Conservation (phyloP, 352 stramenopile species). For the Hyaloperonospora arabidopsidis region DNA sequence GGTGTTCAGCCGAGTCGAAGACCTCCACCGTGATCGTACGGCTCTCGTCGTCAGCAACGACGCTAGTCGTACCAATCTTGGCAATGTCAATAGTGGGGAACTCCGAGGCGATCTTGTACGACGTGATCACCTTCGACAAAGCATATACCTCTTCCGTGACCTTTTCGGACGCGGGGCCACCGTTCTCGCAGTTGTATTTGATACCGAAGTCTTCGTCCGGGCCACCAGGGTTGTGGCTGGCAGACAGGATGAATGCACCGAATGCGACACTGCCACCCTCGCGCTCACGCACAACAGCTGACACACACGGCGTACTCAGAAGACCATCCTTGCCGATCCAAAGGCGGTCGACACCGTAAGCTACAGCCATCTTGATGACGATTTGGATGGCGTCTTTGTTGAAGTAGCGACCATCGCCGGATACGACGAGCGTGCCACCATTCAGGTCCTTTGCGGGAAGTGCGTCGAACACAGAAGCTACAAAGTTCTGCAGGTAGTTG, state of each 20-base stretch:
- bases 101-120: constrained; percentile 87
- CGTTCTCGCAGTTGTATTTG: constrained; percentile 99
- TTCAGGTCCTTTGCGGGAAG: constrained; percentile 91
- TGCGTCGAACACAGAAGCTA: constrained; percentile 95
- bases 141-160: constrained; percentile 96
- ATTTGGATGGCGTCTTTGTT: constrained; percentile 94
- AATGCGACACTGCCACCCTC: constrained; percentile 90
- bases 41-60: constrained; percentile 83
- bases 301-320: constrained; percentile 96
- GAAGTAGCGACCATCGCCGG: constrained; percentile 91
- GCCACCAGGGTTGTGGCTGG: constrained; percentile 97
- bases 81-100: constrained; percentile 74
- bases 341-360: constrained; percentile 92
- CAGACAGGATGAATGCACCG: constrained; percentile 96
- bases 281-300: constrained; percentile 92
- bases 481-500: constrained; percentile 98
- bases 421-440: constrained; percentile 94
- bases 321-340: constrained; percentile 94
- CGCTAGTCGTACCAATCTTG: constrained; percentile 58
- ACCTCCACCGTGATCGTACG: constrained; percentile 93
- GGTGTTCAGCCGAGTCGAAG: constrained; percentile 95
- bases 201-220: constrained; percentile 98
- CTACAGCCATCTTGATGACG: constrained; percentile 95
- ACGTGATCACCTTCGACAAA: constrained; percentile 91
- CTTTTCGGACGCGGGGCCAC: constrained; percentile 93